phyloP scores from a whole-genome alignment of 495 filamentous ascomycete genomes.

The Parmelia sp. region DNA sequence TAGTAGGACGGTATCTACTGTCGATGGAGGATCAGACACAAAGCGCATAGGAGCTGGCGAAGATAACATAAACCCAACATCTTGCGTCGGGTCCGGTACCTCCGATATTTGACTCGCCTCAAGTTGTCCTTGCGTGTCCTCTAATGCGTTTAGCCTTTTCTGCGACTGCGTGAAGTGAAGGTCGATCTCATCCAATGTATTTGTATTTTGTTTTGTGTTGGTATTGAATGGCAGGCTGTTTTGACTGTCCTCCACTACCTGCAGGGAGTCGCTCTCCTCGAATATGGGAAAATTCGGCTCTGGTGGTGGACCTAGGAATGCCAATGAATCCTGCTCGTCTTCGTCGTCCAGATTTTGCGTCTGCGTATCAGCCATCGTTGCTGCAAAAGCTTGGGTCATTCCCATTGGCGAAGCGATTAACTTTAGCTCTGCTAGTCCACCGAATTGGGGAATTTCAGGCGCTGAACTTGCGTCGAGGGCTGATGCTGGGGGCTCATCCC shows the following conservation, averaged over 20 bases:
- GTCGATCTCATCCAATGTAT: constrained; percentile 37
- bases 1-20: constrained; percentile 62
- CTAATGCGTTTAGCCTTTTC: constrained; percentile 36
- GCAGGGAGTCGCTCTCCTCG: constrained; percentile 44
- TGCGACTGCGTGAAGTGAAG: constrained; percentile 51
- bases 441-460: constrained; percentile 16
- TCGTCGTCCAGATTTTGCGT: constrained; percentile 23
- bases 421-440: neutral
- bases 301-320: constrained; percentile 46
- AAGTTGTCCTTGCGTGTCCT: constrained; percentile 40
- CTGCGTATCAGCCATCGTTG: constrained; percentile 69
- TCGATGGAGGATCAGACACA: constrained; percentile 56
- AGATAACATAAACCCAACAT: constrained; percentile 66
- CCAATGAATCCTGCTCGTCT: constrained; percentile 41
- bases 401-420: constrained; percentile 48
- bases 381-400: constrained; percentile 87
- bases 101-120: constrained; percentile 54
- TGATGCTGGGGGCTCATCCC: constrained; percentile 8
- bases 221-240: constrained; percentile 12
- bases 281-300: constrained; percentile 46
- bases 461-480: constrained; percentile 29
- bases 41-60: constrained; percentile 57
- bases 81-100: constrained; percentile 75
- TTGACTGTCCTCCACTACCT: constrained; percentile 63
- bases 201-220: constrained; percentile 13